A percentile compares a stretch with the other conserved stretches of the same genome.
These are phyloP conservation scores for Panaeolus papilionaceus DNA, from an alignment of 768 basidiomycete species.

Conservation along the genomic window DNA sequence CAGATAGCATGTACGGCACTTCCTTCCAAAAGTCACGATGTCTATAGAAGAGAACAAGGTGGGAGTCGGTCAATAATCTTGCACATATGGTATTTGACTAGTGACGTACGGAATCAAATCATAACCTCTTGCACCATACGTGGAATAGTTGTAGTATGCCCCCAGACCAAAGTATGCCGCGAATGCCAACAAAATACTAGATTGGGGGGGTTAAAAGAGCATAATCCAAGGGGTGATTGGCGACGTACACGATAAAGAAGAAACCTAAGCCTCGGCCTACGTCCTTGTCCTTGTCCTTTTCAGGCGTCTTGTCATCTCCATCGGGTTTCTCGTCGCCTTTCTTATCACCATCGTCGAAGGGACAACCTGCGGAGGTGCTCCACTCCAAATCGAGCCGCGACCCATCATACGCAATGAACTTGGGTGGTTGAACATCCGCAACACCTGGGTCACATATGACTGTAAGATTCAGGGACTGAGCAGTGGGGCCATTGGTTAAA, in stretches of 20 bases:
- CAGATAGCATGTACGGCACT: constrained; percentile 84
- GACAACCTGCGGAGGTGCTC: constrained; percentile 67
- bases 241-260: constrained; percentile 83
- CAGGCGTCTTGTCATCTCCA: constrained; percentile 32
- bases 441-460: constrained; percentile 58
- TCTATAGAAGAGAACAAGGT: constrained; percentile 42
- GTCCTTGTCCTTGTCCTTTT: constrained; percentile 44
- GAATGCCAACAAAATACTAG: constrained; percentile 69
- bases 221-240: background rate
- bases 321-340: constrained; percentile 37
- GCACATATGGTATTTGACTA: background rate
- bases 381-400: constrained; percentile 63
- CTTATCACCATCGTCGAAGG: constrained; percentile 40
- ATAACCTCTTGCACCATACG: constrained; percentile 82
- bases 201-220: constrained; percentile 5
- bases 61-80: constrained; percentile 11
- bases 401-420: constrained; percentile 66
- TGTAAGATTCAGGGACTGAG: constrained; percentile 67
- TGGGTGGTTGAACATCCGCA: constrained; percentile 44
- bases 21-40: constrained; percentile 93
- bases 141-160: constrained; percentile 88
- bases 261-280: constrained; percentile 84
- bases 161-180: constrained; percentile 77
- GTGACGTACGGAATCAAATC: constrained; percentile 83
- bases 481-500: constrained; percentile 43